Conservation (phyloP, 108 stramenopile genomes). For the Cyclotella cryptica region DNA sequence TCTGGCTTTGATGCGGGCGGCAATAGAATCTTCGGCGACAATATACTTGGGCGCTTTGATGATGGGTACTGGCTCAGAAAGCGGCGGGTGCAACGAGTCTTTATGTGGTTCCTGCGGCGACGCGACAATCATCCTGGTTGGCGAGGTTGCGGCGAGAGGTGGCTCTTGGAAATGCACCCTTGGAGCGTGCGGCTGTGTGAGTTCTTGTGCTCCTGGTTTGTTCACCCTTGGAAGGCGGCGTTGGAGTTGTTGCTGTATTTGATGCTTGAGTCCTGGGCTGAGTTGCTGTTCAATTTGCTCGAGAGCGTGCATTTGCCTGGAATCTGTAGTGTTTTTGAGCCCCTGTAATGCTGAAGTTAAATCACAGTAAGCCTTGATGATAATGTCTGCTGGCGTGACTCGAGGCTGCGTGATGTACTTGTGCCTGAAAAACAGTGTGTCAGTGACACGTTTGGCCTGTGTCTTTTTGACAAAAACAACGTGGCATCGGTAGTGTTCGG, state of each 20-base stretch:
- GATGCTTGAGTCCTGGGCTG: not conserved
- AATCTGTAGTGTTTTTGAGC: not conserved
- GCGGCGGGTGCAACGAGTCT: too few species aligned
- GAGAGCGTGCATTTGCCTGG: not conserved
- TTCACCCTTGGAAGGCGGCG: not conserved
- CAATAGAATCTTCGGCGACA: not conserved
- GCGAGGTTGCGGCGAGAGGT: not conserved
- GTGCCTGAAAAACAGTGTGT: slow-evolving; percentile 36
- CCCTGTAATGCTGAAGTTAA: not conserved
- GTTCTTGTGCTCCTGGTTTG: not conserved
- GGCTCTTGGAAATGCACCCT: not conserved
- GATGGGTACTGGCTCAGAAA: slow-evolving; percentile 6
- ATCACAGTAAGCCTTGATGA: slow-evolving; percentile 8
- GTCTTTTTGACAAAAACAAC: slow-evolving; percentile 16
- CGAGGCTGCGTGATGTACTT: slow-evolving; percentile 20
- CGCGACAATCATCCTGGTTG: slow-evolving; percentile 7
- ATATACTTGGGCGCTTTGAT: slow-evolving; percentile 8
- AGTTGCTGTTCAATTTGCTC: slow-evolving; percentile 9
- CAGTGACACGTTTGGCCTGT: slow-evolving; percentile 9
- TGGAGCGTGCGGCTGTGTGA: not conserved
- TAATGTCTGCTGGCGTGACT: slow-evolving; percentile 22
- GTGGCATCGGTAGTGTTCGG: slow-evolving; percentile 34
- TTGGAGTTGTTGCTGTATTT: not conserved
- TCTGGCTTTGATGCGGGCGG: not conserved
- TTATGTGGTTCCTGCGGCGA: not conserved